These are phyloP conservation scores for Penicillium sp. DNA, from an alignment of 2,329 filamentous ascomycete genomes.

Conservation along the genomic window DNA sequence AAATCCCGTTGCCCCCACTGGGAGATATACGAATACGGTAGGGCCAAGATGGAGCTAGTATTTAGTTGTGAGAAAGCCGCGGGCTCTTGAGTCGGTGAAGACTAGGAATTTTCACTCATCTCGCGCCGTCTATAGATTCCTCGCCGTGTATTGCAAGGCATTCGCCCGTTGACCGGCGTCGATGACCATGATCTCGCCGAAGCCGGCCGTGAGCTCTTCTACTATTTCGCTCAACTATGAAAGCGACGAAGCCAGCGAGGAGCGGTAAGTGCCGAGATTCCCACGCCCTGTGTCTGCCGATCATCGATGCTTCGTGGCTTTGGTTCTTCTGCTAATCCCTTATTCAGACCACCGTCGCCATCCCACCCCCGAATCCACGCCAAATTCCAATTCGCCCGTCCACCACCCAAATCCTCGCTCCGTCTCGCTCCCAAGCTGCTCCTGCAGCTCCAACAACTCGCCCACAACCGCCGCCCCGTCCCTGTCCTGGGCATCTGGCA, in stretches of 20 bases:
- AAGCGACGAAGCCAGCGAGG: conserved; percentile 22
- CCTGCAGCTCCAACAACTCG: conserved; percentile 36
- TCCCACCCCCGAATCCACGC: conserved; percentile 22
- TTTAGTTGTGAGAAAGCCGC: background rate
- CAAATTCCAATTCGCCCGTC: conserved; percentile 31
- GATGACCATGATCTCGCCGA: background rate
- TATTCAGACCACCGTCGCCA: conserved; percentile 7
- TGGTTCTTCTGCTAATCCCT: too few species aligned
- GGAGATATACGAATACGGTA: conserved; percentile 2
- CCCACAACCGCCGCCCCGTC: conserved; percentile 21
- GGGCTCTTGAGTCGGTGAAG: conserved; percentile 4
- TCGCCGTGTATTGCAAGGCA: too few species aligned
- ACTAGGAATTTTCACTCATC: too few species aligned
- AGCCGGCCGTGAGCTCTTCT: conserved; percentile 12
- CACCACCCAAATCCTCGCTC: conserved; percentile 31
- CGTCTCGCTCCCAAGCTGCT: conserved; percentile 30
- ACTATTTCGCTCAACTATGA: conserved; percentile 20
- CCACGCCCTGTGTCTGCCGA: too few species aligned
- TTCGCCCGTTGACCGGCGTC: background rate
- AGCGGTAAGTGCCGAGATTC: conserved; percentile 15
- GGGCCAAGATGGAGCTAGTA: background rate
- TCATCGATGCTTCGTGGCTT: too few species aligned
- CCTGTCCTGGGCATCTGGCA: conserved; percentile 35
- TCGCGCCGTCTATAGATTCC: too few species aligned
- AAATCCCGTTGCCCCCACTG: background rate